Percentiles rank a stretch among this genome's conserved stretches.
Evolutionary conservation across 495 filamentous ascomycete genomes (phyloP).

Genomic region (Thozetella sp.): DNA sequence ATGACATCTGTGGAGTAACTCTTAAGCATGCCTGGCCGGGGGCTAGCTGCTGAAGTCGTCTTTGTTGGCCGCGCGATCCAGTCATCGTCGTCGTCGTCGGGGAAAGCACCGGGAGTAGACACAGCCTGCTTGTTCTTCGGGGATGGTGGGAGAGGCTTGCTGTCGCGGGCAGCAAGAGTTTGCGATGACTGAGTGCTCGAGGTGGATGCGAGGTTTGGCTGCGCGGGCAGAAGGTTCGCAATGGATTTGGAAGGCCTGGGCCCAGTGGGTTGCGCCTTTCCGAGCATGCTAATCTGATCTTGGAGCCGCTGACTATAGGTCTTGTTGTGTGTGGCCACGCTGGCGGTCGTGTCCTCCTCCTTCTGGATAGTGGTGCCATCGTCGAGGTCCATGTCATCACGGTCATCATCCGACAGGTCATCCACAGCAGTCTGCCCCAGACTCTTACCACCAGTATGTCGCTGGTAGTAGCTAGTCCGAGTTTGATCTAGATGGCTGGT

Average conservation of each 20-base stretch:
- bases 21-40: slow-evolving; percentile 52
- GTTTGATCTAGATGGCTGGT: slow-evolving; percentile 78
- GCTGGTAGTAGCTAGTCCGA: slow-evolving; percentile 66
- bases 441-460: slow-evolving; percentile 63
- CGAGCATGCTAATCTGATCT: slow-evolving; percentile 92
- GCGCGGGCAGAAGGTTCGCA: slow-evolving; percentile 42
- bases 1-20: slow-evolving; percentile 60
- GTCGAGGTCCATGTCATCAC: slow-evolving; percentile 35
- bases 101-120: slow-evolving; percentile 52
- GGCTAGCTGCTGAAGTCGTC: slow-evolving; percentile 24
- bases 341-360: slow-evolving; percentile 35
- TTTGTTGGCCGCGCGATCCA: slow-evolving; percentile 73
- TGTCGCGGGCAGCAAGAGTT: slow-evolving; percentile 54
- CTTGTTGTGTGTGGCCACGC: slow-evolving; percentile 66
- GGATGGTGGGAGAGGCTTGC: slow-evolving; percentile 20
- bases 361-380: slow-evolving; percentile 42
- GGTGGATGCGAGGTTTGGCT: slow-evolving; percentile 22
- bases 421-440: slow-evolving; percentile 29
- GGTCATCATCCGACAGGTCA: not conserved
- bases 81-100: slow-evolving; percentile 72
- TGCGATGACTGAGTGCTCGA: slow-evolving; percentile 19
- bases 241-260: slow-evolving; percentile 73
- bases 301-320: slow-evolving; percentile 89
- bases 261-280: slow-evolving; percentile 67
- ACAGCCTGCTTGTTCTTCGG: slow-evolving; percentile 28